Evolutionary conservation across 345 rosid species (phyloP).

Genomic region (Rhizophora mangle): DNA sequence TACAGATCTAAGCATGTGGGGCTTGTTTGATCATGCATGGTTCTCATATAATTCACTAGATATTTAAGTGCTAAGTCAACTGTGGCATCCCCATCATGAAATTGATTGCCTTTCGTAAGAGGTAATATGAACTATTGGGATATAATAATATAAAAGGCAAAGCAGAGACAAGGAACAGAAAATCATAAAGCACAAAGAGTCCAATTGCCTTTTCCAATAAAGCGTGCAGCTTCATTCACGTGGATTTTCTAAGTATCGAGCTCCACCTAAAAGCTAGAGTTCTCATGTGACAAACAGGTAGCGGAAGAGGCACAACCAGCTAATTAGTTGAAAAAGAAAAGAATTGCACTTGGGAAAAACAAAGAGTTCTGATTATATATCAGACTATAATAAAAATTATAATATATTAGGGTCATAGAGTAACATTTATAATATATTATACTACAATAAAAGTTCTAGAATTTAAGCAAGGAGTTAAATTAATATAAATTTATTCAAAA

Average conservation of each 20-base stretch:
- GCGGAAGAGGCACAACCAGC: conserved; percentile 21
- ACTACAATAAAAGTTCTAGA: not conserved
- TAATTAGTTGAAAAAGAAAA: conserved; percentile 6
- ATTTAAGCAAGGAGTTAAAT: not conserved
- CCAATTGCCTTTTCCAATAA: not conserved
- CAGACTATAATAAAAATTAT: too few species aligned
- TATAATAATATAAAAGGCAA: not conserved
- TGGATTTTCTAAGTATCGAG: conserved; percentile 16
- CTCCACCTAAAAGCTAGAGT: not conserved
- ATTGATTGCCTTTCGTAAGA: not conserved
- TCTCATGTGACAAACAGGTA: conserved; percentile 32
- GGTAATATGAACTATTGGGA: not conserved
- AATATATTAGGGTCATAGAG: too few species aligned
- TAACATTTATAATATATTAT: not conserved
- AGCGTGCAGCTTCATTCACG: conserved; percentile 26
- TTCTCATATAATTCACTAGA: conserved; percentile 7
- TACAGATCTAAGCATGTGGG: conserved; percentile 31
- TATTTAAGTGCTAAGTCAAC: conserved; percentile 5
- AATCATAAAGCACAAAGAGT: not conserved
- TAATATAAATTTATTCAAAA: too few species aligned
- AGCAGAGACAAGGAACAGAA: not conserved
- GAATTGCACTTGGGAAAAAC: not conserved
- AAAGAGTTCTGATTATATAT: too few species aligned
- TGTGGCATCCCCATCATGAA: conserved; percentile 11
- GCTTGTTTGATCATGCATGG: conserved; percentile 3